These are phyloP conservation scores for Paraphoma sp. DNA, from an alignment of 2,329 filamentous ascomycete species.

Conservation along the genomic window DNA sequence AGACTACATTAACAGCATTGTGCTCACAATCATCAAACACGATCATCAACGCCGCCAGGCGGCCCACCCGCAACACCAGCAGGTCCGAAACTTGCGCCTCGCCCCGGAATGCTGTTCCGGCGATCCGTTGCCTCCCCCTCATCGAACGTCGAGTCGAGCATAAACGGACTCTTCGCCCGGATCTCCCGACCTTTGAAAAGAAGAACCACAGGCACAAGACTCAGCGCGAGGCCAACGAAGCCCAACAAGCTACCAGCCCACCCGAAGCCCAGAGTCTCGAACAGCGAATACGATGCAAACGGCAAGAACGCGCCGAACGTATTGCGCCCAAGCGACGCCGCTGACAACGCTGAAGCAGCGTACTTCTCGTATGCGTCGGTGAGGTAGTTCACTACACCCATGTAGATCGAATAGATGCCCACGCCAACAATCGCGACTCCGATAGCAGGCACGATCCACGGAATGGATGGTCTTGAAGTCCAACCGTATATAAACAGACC, in stretches of 20 bases:
- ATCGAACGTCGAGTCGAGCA: slow-evolving; percentile 39
- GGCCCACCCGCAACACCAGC: slow-evolving; percentile 16
- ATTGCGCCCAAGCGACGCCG: slow-evolving; percentile 55
- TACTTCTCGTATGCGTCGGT: slow-evolving; percentile 58
- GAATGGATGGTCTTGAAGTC: slow-evolving; percentile 42
- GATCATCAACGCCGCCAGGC: slow-evolving; percentile 6
- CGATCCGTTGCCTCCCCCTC: slow-evolving; percentile 15
- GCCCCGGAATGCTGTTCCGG: slow-evolving; percentile 4
- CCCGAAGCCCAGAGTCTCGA: slow-evolving; percentile 49
- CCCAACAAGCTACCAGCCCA: slow-evolving; percentile 55
- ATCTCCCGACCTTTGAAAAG: slow-evolving; percentile 52
- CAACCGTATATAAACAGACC: slow-evolving; percentile 40
- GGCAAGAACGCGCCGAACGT: slow-evolving; percentile 56
- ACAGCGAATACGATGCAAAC: slow-evolving; percentile 51
- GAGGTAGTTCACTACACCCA: slow-evolving; percentile 58
- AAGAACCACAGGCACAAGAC: slow-evolving; percentile 50
- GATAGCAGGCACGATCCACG: slow-evolving; percentile 39
- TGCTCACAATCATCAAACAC: neutral
- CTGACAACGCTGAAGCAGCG: slow-evolving; percentile 56
- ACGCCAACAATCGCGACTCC: slow-evolving; percentile 32
- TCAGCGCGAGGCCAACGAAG: slow-evolving; percentile 50
- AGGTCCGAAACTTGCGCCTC: slow-evolving; percentile 8
- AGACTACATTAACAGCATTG: too few species aligned
- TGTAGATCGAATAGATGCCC: slow-evolving; percentile 48
- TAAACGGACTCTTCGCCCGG: slow-evolving; percentile 43